phyloP scores from a whole-genome alignment of 768 basidiomycete species.

The Auricularia sp. region DNA sequence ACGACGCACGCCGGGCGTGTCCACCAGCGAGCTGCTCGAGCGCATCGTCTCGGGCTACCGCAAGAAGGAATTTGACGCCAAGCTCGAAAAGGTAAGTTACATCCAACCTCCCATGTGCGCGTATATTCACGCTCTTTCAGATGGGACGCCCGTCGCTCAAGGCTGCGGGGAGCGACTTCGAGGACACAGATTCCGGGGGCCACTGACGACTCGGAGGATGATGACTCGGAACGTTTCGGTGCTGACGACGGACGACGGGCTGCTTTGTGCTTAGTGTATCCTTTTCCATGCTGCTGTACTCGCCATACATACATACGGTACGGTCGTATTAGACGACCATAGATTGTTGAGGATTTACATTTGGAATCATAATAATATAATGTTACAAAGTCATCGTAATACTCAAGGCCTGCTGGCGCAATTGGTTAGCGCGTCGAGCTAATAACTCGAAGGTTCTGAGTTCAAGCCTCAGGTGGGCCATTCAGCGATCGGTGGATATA shows the following conservation, averaged over 20 bases:
- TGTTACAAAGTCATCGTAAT: background rate
- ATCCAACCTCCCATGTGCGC: slow-evolving; percentile 22
- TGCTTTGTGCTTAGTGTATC: too few relatives aligned
- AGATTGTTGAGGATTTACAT: too few relatives aligned
- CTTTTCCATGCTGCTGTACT: too few relatives aligned
- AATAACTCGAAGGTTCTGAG: background rate
- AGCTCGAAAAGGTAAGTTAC: slow-evolving; percentile 79
- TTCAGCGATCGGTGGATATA: background rate
- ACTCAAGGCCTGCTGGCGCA: background rate
- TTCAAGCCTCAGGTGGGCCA: background rate
- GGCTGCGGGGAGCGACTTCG: background rate
- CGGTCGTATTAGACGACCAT: too few relatives aligned
- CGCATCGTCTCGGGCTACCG: slow-evolving; percentile 86
- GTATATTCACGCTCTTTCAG: background rate
- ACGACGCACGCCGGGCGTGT: slow-evolving; percentile 85
- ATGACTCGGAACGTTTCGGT: background rate
- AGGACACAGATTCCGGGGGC: background rate
- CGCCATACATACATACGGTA: background rate
- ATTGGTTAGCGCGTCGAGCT: background rate
- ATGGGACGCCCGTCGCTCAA: background rate
- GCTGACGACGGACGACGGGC: too few relatives aligned
- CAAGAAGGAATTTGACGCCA: slow-evolving; percentile 75
- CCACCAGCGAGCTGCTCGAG: slow-evolving; percentile 86
- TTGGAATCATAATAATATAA: too few relatives aligned
- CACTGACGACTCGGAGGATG: background rate